Conservation (phyloP, 2,329 filamentous ascomycete species). For the Claviceps africana region DNA sequence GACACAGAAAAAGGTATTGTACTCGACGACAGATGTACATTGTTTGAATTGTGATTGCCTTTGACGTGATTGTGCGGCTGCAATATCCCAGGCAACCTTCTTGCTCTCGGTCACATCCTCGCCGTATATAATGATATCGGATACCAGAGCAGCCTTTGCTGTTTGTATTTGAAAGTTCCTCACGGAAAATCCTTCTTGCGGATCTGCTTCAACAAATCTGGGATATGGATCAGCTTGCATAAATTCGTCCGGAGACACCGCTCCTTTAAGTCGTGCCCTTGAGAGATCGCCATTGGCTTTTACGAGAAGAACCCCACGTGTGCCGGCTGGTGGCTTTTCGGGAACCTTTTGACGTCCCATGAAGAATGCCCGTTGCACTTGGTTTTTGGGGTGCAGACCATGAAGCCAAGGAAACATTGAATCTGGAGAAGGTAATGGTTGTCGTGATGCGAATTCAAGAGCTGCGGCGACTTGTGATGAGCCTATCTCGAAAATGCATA, state of each 20-base stretch:
- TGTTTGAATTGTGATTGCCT: conserved; percentile 46
- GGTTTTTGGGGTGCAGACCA: conserved; percentile 77
- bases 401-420: conserved; percentile 93
- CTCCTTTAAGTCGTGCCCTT: conserved; percentile 67
- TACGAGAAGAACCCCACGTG: conserved; percentile 71
- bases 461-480: conserved; percentile 55
- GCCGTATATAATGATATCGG: conserved; percentile 86
- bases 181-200: conserved; percentile 81
- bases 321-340: conserved; percentile 54
- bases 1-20: conserved; percentile 70
- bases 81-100: conserved; percentile 54
- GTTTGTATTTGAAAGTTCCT: conserved; percentile 95
- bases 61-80: conserved; percentile 65
- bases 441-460: conserved; percentile 59
- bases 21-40: conserved; percentile 44
- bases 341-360: conserved; percentile 58
- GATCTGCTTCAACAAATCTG: conserved; percentile 72
- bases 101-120: conserved; percentile 49
- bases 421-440: conserved; percentile 72
- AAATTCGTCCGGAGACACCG: conserved; percentile 70
- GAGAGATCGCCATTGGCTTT: conserved; percentile 75
- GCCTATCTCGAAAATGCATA: conserved; percentile 60
- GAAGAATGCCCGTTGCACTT: conserved; percentile 83
- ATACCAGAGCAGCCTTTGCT: conserved; percentile 73
- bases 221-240: conserved; percentile 37